A percentile compares a stretch with the other conserved stretches of the same genome.
phyloP scores from a whole-genome alignment of 208 protist genomes.

The Leishmania aethiopica region DNA sequence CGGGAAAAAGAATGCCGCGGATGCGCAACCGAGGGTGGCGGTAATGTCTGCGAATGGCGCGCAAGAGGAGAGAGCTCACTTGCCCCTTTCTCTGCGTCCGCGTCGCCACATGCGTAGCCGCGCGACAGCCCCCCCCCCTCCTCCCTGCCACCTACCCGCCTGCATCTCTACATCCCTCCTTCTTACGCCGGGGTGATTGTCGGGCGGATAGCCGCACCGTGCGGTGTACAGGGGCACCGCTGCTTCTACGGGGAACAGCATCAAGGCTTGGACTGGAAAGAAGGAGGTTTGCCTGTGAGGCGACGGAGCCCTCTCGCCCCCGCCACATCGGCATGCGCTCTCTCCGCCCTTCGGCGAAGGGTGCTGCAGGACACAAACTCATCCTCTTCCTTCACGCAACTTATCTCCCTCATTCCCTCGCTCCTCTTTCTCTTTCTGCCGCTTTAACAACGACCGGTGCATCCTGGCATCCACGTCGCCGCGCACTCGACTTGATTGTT shows the following conservation, averaged over 20 bases:
- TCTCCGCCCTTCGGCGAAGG: background rate
- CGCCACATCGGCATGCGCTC: background rate
- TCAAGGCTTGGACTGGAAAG: background rate
- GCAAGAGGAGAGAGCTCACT: background rate
- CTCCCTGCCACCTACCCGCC: background rate
- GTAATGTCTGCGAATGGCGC: background rate
- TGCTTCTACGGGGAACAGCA: background rate
- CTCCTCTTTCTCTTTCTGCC: background rate
- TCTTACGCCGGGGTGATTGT: background rate
- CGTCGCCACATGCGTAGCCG: background rate
- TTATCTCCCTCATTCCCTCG: background rate
- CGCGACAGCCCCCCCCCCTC: background rate
- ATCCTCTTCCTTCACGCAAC: background rate
- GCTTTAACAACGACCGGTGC: background rate
- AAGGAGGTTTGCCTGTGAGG: background rate
- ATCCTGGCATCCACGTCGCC: background rate
- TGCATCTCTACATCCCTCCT: background rate
- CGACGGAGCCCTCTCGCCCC: background rate
- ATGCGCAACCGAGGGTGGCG: background rate
- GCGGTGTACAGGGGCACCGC: background rate
- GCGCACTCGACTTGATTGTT: background rate
- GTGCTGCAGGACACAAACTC: background rate
- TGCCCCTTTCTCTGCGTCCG: background rate
- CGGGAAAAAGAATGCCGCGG: background rate
- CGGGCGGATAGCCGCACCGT: background rate